Percentiles rank a stretch among this genome's conserved stretches.
Evolutionary conservation across 805 yeast genomes (phyloP).

Genomic region (Yarrowia hollandica): DNA sequence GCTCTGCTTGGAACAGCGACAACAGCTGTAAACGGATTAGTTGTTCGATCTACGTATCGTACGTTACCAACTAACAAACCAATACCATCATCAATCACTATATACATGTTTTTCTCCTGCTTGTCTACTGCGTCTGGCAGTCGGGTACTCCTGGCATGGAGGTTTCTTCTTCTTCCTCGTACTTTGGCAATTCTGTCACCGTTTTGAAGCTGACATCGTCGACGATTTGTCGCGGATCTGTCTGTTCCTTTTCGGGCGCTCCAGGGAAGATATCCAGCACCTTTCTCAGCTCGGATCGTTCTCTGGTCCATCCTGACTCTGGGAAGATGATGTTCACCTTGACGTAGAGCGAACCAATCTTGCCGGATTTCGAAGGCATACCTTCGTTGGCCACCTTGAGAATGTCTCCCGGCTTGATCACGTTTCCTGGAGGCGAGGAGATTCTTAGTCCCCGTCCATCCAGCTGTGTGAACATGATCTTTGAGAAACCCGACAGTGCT

Average conservation of each 20-base stretch:
- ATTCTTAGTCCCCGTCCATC: conserved; percentile 75
- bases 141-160: conserved; percentile 24
- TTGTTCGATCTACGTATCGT: too few species aligned
- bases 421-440: conserved; percentile 73
- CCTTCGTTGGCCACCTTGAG: conserved; percentile 72
- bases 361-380: conserved; percentile 61
- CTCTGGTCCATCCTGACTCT: conserved; percentile 78
- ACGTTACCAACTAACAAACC: too few species aligned
- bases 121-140: conserved; percentile 19
- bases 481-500: conserved; percentile 77
- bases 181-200: conserved; percentile 4
- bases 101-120: background rate
- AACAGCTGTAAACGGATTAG: too few species aligned
- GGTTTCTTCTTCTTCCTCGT: background rate
- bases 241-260: conserved; percentile 29
- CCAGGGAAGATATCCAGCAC: conserved; percentile 36
- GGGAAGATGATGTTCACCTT: conserved; percentile 79
- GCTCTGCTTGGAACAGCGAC: too few species aligned
- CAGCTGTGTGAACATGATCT: conserved; percentile 64
- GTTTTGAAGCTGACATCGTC: conserved; percentile 35
- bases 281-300: conserved; percentile 55
- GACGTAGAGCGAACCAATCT: conserved; percentile 67
- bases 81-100: too few species aligned
- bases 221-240: conserved; percentile 28
- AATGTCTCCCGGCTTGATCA: conserved; percentile 72